A percentile compares a stretch with the other conserved stretches of the same genome.
phyloP scores from a whole-genome alignment of 2,329 filamentous ascomycete species.

The Incumbomyces delicatus region DNA sequence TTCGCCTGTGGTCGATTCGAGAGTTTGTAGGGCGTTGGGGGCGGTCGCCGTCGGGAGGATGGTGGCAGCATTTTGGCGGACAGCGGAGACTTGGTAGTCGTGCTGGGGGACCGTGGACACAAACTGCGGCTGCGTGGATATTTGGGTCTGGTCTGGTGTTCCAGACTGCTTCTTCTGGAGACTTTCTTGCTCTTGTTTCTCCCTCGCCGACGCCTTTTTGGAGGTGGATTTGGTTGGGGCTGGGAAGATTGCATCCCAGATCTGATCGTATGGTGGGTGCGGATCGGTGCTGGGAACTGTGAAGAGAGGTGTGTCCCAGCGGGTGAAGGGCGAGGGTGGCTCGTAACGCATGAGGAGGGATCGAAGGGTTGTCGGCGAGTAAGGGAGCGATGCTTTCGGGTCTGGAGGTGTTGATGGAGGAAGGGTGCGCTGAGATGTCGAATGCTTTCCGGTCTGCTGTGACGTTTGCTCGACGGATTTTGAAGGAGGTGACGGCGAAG shows the following conservation, averaged over 20 bases:
- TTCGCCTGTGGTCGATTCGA: constrained; percentile 26
- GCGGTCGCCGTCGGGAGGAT: constrained; percentile 31
- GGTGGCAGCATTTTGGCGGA: constrained; percentile 36
- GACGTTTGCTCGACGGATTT: background rate
- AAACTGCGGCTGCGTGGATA: constrained; percentile 11
- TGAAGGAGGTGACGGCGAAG: too few relatives aligned
- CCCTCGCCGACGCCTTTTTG: constrained; percentile 13
- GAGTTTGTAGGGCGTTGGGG: constrained; percentile 32
- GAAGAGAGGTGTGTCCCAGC: constrained; percentile 58
- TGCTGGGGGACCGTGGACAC: constrained; percentile 12
- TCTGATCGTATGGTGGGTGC: constrained; percentile 46
- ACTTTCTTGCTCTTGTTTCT: constrained; percentile 7
- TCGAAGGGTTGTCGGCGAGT: constrained; percentile 48
- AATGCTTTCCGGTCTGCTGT: background rate
- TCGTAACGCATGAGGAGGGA: constrained; percentile 59
- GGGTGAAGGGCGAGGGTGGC: constrained; percentile 55
- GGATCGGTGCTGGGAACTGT: constrained; percentile 49
- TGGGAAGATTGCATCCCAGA: constrained; percentile 47
- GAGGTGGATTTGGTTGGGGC: constrained; percentile 10
- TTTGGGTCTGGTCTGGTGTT: background rate
- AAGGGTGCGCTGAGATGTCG: background rate
- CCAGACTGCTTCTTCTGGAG: background rate
- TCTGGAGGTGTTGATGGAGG: constrained; percentile 8
- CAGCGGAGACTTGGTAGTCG: constrained; percentile 21
- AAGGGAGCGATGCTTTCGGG: constrained; percentile 29